Base-by-base conservation (phyloP, 1,139 yeast species). In the Yamadazyma sp. region DNA sequence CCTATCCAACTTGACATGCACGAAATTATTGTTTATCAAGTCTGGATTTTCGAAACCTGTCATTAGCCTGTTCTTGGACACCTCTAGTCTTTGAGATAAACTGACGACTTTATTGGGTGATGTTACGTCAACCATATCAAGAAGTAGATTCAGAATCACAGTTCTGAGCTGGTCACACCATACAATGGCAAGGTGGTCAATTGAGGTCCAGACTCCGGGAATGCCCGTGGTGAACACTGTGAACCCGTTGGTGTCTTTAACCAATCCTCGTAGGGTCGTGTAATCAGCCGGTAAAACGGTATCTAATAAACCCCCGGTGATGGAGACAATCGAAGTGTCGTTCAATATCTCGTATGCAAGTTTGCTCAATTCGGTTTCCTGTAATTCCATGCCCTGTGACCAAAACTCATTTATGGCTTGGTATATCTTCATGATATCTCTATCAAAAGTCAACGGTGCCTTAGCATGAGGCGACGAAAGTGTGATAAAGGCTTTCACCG, bases 401-500 rank as follows among this genome's bases (percentile, higher is more conserved):
- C 98, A 92, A 56, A 80, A 90, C 38, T 78, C 73, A 59, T 90
- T 94, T 2, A 86, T 76, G 2, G 81, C 75, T 16, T 83, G 76
- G 56, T 89, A 92, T 0, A 89, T 77, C 42, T 76, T 78, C 45
- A 88, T 65, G 21, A 92, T 70, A 48, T 89, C 97, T 15, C 95
- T 85, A 63, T 92, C 99, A 61, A 90, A 90, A 0, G 97, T 88
- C n/a, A 92, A 78, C 0, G 99, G 97, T 0, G 97, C 86, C 1
- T 88, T 83, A 0, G 90, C 80, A 59, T 94, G 98, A 0, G 99
- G 99, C 0, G 97, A 80, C 0, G 97, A 86, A 38, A 94, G 65
- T 0, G 98, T 90, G 15, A 92, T 50, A 12, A 92, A 86, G 0
- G 97, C 84, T 52, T 88, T 88, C 13, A 94, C 78, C 1, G 96